Percentiles rank a stretch among this genome's conserved stretches.
phyloP scores from a whole-genome alignment of 75 land plant species.

The Adiantum capillusveneris region DNA sequence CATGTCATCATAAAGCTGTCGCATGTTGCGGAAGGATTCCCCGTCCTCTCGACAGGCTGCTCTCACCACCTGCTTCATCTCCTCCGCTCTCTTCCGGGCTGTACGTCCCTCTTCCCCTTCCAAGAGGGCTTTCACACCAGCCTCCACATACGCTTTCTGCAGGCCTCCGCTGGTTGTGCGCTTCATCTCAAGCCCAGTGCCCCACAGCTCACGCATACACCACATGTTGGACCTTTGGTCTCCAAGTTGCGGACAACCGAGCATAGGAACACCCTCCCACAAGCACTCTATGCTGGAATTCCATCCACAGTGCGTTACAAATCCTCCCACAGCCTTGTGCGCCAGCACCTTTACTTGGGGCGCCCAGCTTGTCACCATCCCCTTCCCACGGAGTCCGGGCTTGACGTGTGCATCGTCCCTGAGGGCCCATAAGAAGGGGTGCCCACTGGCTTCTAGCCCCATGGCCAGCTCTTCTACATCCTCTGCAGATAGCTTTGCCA shows the following conservation, averaged over 20 bases:
- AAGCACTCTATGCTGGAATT: slow-evolving; percentile 18
- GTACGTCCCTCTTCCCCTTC: too few species aligned
- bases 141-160: too few species aligned
- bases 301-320: slow-evolving; percentile 23
- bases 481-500: not conserved
- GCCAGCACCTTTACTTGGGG: slow-evolving; percentile 9
- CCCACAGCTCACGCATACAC: too few species aligned
- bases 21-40: too few species aligned
- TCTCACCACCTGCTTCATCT: too few species aligned
- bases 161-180: too few species aligned
- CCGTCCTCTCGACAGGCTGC: too few species aligned
- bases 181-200: too few species aligned
- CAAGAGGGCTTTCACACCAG: too few species aligned
- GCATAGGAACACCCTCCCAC: slow-evolving; percentile 11
- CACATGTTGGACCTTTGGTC: slow-evolving; percentile 1
- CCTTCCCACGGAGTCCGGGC: not conserved
- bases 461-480: not conserved
- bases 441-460: slow-evolving; percentile 1
- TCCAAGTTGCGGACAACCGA: not conserved
- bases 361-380: slow-evolving; percentile 12
- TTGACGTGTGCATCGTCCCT: too few species aligned
- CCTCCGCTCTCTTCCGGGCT: too few species aligned
- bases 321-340: slow-evolving; percentile 12
- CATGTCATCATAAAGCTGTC: too few species aligned
- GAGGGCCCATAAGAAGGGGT: slow-evolving; percentile 3